Base-by-base conservation (phyloP, 768 basidiomycete genomes). In the Rhizopogon vinicolor region DNA sequence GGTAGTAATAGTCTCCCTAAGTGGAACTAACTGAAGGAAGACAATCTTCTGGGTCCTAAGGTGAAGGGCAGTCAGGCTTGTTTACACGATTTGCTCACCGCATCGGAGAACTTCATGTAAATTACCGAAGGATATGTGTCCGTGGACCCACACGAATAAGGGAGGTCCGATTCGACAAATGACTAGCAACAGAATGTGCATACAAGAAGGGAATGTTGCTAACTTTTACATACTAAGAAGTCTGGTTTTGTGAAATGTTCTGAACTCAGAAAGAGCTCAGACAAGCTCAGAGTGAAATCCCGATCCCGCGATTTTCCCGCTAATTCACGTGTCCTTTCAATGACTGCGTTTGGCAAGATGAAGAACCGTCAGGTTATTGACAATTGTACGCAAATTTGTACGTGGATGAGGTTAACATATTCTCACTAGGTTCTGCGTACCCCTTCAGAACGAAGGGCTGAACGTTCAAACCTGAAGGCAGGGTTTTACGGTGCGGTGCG, bases 181-280 rank as follows among this genome's bases (percentile, higher is more conserved):
- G 31, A 33, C 31, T 33, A 9, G 31, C 31, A 33, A 33, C 9
- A 33, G 7, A 8, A 9, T 1, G 31, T 8, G 31, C 31, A 33
- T 33, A 9, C 31, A 33, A 33, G 35, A 37, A 37, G 5, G 35
- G 35, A 13, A 37, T 35, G 10, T 35, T 37, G 35, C 35, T 13
- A 12, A 37, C 35, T 37, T 25, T 37, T 37, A 5, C 35, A 5
- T 37, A 33, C 46, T 35, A 48, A 48, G 46, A 18, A 22, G 19
- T 25, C 25, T 25, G 25, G 35, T 39, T 49, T 49, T 39, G 35
- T 48, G 46, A 48, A 19, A 48, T 48, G 48, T 49, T 49, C 48
- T 49, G 48, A 49, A 49, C 48, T 49, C 48, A 49, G 48, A 49
- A 49, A 49, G 48, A 49, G 48, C 48, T 49, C 48, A 49, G 48